Conservation (phyloP, 352 stramenopile species). For the Peronospora tabacina region DNA sequence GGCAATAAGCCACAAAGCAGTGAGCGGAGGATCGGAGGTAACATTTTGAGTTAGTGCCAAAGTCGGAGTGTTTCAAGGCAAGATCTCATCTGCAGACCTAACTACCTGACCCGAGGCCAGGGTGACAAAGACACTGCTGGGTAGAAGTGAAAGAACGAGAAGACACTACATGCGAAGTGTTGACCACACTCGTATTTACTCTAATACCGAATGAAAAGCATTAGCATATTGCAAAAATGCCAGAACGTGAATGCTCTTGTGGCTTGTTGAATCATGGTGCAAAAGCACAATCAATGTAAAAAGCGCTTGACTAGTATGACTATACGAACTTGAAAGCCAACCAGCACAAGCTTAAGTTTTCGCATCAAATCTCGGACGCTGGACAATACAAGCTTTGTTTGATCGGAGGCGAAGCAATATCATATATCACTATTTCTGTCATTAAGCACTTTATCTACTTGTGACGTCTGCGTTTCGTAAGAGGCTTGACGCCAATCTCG, state of each 20-base stretch:
- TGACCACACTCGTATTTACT: slow-evolving; percentile 49
- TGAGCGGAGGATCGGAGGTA: too few relatives aligned
- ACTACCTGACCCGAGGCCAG: slow-evolving; percentile 5
- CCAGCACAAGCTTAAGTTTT: slow-evolving; percentile 34
- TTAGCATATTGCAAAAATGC: slow-evolving; percentile 43
- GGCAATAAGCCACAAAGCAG: too few relatives aligned
- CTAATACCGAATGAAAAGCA: slow-evolving; percentile 49
- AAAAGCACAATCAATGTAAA: slow-evolving; percentile 34
- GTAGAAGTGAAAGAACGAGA: slow-evolving; percentile 40
- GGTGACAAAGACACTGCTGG: slow-evolving; percentile 22
- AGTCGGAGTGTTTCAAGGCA: neutral
- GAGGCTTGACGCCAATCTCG: slow-evolving; percentile 2
- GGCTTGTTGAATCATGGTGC: slow-evolving; percentile 2
- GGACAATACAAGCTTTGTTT: too few relatives aligned
- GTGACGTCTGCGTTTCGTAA: slow-evolving; percentile 28
- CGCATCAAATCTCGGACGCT: too few relatives aligned
- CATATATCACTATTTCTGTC: neutral
- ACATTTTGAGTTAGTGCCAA: too few relatives aligned
- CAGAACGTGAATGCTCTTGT: slow-evolving; percentile 22
- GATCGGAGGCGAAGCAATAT: too few relatives aligned
- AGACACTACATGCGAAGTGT: slow-evolving; percentile 32
- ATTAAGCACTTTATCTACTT: slow-evolving; percentile 10
- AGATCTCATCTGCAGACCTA: slow-evolving; percentile 1
- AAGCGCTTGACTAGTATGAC: slow-evolving; percentile 40
- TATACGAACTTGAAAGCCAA: slow-evolving; percentile 55